These are phyloP conservation scores for Colletotrichum godetiae DNA, from an alignment of 2,329 filamentous ascomycete species.

Conservation along the genomic window DNA sequence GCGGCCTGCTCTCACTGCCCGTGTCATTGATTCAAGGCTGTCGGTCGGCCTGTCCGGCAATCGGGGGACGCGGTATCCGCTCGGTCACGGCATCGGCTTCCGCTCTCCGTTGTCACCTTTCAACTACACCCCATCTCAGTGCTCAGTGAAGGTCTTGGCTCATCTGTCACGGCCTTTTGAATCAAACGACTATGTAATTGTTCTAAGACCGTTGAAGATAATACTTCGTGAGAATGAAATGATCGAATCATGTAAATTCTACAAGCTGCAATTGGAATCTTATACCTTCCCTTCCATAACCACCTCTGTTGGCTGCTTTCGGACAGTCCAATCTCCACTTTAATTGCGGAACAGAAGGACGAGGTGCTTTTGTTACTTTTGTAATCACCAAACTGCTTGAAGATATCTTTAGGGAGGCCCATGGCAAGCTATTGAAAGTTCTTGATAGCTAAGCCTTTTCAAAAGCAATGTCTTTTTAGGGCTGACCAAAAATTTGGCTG, in stretches of 20 bases:
- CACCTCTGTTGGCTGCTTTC: not conserved
- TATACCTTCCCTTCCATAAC: not conserved
- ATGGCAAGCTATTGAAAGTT: too few relatives aligned
- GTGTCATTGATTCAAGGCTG: slow-evolving; percentile 16
- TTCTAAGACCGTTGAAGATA: too few relatives aligned
- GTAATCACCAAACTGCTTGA: too few relatives aligned
- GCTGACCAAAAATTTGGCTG: too few relatives aligned
- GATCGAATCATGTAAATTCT: too few relatives aligned
- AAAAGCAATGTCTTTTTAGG: too few relatives aligned
- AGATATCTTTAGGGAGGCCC: too few relatives aligned
- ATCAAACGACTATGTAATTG: too few relatives aligned
- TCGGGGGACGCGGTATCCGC: slow-evolving; percentile 29
- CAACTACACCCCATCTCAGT: not conserved
- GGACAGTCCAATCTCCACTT: not conserved
- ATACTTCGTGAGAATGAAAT: too few relatives aligned
- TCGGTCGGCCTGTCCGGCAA: slow-evolving; percentile 26
- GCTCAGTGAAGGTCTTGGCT: not conserved
- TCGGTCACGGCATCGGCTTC: slow-evolving; percentile 31
- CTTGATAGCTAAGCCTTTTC: too few relatives aligned
- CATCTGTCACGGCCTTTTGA: not conserved
- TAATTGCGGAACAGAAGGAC: too few relatives aligned
- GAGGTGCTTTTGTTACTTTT: too few relatives aligned
- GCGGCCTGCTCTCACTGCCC: slow-evolving; percentile 5
- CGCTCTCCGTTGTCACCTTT: slow-evolving; percentile 22
- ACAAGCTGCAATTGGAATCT: not conserved